Evolutionary conservation across 306 rosid species (phyloP).

Genomic region (Bauhinia variegata): DNA sequence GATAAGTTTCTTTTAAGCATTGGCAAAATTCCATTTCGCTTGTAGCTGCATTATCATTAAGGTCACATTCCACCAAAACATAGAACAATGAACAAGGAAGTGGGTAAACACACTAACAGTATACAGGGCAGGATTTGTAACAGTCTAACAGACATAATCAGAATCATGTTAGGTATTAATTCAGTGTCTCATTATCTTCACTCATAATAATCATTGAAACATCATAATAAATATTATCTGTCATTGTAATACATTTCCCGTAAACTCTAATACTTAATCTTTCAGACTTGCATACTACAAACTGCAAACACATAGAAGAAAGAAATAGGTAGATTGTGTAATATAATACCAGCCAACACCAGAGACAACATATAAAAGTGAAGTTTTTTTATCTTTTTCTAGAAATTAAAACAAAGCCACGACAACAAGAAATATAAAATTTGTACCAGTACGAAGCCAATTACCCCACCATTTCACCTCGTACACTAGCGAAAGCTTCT

Average conservation of each 20-base stretch:
- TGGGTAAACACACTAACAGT: conserved; percentile 1
- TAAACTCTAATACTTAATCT: background rate
- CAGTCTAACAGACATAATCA: background rate
- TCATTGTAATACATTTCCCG: background rate
- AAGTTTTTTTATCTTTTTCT: background rate
- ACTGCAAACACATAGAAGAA: background rate
- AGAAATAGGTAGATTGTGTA: background rate
- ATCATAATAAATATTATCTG: background rate
- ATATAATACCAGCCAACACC: background rate
- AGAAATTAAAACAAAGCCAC: conserved; percentile 3
- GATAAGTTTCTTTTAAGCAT: conserved; percentile 84
- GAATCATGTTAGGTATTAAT: background rate
- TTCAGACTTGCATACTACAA: too few relatives aligned
- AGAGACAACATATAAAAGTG: background rate
- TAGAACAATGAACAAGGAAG: conserved; percentile 18
- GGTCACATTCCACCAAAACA: conserved; percentile 36
- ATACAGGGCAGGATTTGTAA: conserved; percentile 16
- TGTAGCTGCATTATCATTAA: conserved; percentile 64
- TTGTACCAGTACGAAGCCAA: background rate
- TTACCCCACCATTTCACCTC: background rate
- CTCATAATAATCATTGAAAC: background rate
- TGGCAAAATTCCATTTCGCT: conserved; percentile 84
- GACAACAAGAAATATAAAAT: background rate
- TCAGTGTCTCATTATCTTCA: background rate
- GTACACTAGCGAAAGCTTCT: too few relatives aligned